Percentiles rank a stretch among this genome's conserved stretches.
These are phyloP conservation scores for Secale cereale DNA, from an alignment of 176 grass and related monocot genomes.

Conservation along the genomic window DNA sequence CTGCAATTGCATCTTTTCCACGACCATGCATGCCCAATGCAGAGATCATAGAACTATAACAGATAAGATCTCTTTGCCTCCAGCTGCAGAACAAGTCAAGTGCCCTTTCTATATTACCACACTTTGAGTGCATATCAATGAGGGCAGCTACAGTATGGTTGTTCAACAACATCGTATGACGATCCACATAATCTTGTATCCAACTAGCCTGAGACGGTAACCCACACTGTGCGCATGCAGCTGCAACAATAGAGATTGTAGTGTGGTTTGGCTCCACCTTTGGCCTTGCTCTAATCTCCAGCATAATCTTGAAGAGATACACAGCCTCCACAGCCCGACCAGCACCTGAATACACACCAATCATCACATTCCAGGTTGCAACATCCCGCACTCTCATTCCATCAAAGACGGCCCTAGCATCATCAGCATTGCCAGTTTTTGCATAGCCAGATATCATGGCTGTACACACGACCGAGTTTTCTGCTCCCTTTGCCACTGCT, in stretches of 20 bases:
- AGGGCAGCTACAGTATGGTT: conserved; percentile 42
- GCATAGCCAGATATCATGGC: conserved; percentile 46
- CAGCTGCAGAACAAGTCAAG: conserved; percentile 34
- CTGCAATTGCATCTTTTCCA: conserved; percentile 31
- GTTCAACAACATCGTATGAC: conserved; percentile 18
- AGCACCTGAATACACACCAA: conserved; percentile 30
- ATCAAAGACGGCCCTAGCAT: conserved; percentile 36
- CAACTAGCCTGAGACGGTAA: conserved; percentile 28
- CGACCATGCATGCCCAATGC: conserved; percentile 38
- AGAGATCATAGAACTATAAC: conserved; percentile 49
- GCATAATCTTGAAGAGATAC: conserved; percentile 39
- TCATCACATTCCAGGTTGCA: conserved; percentile 53
- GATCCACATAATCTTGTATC: conserved; percentile 32
- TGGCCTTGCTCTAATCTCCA: not conserved
- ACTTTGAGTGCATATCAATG: conserved; percentile 43
- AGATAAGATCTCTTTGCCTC: conserved; percentile 40
- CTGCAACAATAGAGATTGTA: conserved; percentile 32
- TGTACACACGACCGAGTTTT: conserved; percentile 20
- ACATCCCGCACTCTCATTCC: conserved; percentile 34
- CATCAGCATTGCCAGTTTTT: conserved; percentile 14
- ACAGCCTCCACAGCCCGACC: conserved; percentile 20
- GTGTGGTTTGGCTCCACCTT: conserved; percentile 41
- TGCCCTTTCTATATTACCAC: conserved; percentile 39
- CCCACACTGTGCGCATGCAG: conserved; percentile 32
- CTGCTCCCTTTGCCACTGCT: conserved; percentile 16